These are phyloP conservation scores for Mucor racemosus DNA, from an alignment of 371 early-diverging fungal genomes.

Conservation along the genomic window DNA sequence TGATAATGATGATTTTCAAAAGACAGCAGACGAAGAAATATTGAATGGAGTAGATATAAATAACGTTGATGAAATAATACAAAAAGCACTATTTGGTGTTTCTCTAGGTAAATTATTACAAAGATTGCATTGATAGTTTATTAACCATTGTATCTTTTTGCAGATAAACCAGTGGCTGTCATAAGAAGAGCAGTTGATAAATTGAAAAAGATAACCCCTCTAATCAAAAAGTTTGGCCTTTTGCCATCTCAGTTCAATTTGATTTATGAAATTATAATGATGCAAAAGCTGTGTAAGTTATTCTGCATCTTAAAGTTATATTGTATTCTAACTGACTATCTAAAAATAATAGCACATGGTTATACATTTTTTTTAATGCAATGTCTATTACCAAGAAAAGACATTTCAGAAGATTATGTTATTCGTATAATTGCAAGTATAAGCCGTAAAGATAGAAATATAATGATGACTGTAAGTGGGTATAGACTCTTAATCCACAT, in stretches of 20 bases:
- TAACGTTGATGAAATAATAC: background rate
- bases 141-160: too few relatives aligned
- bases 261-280: background rate
- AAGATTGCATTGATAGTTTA: background rate
- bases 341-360: background rate
- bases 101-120: background rate
- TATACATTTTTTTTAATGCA: conserved; percentile 22
- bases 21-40: background rate
- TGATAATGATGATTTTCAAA: background rate
- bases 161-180: background rate
- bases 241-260: background rate
- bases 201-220: background rate
- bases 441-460: conserved; percentile 29
- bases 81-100: background rate
- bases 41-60: background rate
- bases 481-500: too few relatives aligned
- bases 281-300: background rate
- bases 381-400: conserved; percentile 51
- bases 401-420: conserved; percentile 41
- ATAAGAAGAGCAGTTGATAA: background rate
- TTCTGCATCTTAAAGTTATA: background rate
- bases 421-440: conserved; percentile 46
- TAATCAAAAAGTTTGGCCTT: background rate
- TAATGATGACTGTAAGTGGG: conserved; percentile 30
- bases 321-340: background rate